These are phyloP conservation scores for Penicillium pancosmium DNA, from an alignment of 495 filamentous ascomycete genomes.

Conservation along the genomic window DNA sequence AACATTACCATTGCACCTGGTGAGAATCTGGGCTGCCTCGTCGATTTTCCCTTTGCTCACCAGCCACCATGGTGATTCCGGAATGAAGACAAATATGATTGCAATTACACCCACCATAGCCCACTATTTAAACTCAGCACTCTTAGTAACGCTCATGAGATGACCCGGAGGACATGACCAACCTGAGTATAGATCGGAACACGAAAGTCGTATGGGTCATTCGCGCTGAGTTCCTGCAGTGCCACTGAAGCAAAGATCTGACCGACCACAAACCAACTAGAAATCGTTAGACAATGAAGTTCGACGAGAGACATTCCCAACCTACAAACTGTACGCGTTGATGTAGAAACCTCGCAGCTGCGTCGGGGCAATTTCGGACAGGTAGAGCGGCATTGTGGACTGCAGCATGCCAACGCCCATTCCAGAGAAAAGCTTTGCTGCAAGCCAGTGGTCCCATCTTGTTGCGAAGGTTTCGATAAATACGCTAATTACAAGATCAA, in stretches of 20 bases:
- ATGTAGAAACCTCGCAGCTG: constrained; percentile 42
- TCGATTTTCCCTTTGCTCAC: constrained; percentile 41
- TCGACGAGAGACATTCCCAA: neutral
- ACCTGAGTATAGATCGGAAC: constrained; percentile 45
- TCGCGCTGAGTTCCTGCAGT: constrained; percentile 30
- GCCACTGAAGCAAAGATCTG: constrained; percentile 45
- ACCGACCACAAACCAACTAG: constrained; percentile 44
- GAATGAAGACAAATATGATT: constrained; percentile 35
- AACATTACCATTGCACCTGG: constrained; percentile 30
- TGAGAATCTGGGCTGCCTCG: constrained; percentile 32
- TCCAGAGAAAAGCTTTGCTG: constrained; percentile 44
- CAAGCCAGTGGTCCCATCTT: constrained; percentile 42
- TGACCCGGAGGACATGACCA: neutral
- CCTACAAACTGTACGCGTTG: constrained; percentile 44
- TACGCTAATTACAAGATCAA: constrained; percentile 34
- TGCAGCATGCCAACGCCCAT: constrained; percentile 47
- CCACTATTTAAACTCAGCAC: constrained; percentile 24
- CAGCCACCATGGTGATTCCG: constrained; percentile 43
- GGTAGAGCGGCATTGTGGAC: constrained; percentile 44
- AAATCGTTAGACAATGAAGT: neutral
- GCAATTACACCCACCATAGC: constrained; percentile 35
- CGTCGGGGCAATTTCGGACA: constrained; percentile 44
- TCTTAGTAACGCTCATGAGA: neutral
- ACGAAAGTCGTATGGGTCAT: constrained; percentile 35
- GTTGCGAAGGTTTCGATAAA: constrained; percentile 42